Percentiles rank a stretch among this genome's conserved stretches.
phyloP scores from a whole-genome alignment of 2,329 filamentous ascomycete genomes.

The Microascus cirrosus region DNA sequence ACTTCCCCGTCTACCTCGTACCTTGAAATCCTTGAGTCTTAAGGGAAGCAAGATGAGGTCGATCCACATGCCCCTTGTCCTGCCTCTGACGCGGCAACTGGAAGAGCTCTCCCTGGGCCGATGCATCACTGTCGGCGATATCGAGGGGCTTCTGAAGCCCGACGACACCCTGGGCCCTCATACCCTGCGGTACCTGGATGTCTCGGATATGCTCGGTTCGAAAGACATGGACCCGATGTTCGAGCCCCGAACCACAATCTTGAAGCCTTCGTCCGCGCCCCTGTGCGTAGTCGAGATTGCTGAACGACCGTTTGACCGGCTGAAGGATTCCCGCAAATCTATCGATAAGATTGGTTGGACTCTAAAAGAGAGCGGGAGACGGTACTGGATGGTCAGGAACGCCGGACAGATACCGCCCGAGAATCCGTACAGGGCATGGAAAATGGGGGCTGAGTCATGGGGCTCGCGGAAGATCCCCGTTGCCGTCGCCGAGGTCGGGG shows the following conservation, averaged over 20 bases:
- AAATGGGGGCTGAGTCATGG: slow-evolving; percentile 77
- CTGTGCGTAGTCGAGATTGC: slow-evolving; percentile 68
- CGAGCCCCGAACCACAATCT: slow-evolving; percentile 39
- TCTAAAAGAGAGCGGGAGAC: slow-evolving; percentile 55
- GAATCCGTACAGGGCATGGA: slow-evolving; percentile 55
- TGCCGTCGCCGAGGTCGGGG: slow-evolving; percentile 80
- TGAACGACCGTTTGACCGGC: slow-evolving; percentile 53
- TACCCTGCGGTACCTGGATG: slow-evolving; percentile 63
- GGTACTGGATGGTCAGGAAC: slow-evolving; percentile 53
- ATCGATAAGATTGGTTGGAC: slow-evolving; percentile 56
- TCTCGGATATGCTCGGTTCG: slow-evolving; percentile 42
- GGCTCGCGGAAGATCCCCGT: slow-evolving; percentile 89
- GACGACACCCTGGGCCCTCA: slow-evolving; percentile 33
- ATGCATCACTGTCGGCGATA: slow-evolving; percentile 51
- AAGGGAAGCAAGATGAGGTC: slow-evolving; percentile 62
- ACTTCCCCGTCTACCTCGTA: slow-evolving; percentile 52
- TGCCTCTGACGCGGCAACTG: slow-evolving; percentile 54
- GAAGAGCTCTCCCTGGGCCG: slow-evolving; percentile 68
- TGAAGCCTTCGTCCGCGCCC: slow-evolving; percentile 50
- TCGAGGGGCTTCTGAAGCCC: slow-evolving; percentile 53
- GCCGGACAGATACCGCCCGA: slow-evolving; percentile 17
- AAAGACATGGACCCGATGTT: slow-evolving; percentile 40
- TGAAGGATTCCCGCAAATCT: slow-evolving; percentile 52
- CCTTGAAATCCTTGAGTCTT: slow-evolving; percentile 62
- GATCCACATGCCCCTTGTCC: slow-evolving; percentile 51